Percentiles rank a stretch among this genome's conserved stretches.
These are phyloP conservation scores for Sordariomycetes sp. DNA, from an alignment of 2,329 filamentous ascomycete genomes.

Conservation along the genomic window DNA sequence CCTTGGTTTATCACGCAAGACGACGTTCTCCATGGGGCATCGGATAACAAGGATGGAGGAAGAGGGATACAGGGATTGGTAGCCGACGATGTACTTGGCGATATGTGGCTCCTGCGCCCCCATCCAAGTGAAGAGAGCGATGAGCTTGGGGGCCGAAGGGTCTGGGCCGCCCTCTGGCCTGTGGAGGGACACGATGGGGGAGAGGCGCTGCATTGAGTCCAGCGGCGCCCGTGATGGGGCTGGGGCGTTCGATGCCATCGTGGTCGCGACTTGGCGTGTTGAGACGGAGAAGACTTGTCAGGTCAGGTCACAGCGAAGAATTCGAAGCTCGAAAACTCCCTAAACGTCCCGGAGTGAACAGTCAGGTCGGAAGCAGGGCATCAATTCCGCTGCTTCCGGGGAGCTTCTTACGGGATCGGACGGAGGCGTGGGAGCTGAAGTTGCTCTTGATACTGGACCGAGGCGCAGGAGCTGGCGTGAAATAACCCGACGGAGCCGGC, in stretches of 20 bases:
- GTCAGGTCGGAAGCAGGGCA: too few relatives aligned
- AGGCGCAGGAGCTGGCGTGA: too few relatives aligned
- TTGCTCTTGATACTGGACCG: too few relatives aligned
- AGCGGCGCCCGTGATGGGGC: constrained; percentile 12
- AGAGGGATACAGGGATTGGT: constrained; percentile 31
- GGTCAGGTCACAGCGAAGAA: background rate
- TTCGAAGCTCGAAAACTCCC: background rate
- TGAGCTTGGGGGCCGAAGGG: constrained; percentile 27
- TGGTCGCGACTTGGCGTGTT: background rate
- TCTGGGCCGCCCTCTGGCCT: constrained; percentile 12
- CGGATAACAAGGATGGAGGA: constrained; percentile 35
- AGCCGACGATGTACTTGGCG: constrained; percentile 35
- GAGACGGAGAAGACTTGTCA: background rate
- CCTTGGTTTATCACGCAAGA: constrained; percentile 19
- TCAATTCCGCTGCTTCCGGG: too few relatives aligned
- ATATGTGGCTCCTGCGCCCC: constrained; percentile 37
- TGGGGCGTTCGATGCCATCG: background rate
- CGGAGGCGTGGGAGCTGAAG: too few relatives aligned
- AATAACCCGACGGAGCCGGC: too few relatives aligned
- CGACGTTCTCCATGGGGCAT: constrained; percentile 22
- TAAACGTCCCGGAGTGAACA: too few relatives aligned
- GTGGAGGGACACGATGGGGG: constrained; percentile 23
- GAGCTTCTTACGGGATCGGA: too few relatives aligned
- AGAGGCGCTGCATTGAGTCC: constrained; percentile 25
- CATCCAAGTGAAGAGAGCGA: constrained; percentile 40